Percentiles rank a stretch among this genome's conserved stretches.
These are phyloP conservation scores for Pseudomonodictys pantanalensis DNA, from an alignment of 495 filamentous ascomycete species.

Conservation along the genomic window DNA sequence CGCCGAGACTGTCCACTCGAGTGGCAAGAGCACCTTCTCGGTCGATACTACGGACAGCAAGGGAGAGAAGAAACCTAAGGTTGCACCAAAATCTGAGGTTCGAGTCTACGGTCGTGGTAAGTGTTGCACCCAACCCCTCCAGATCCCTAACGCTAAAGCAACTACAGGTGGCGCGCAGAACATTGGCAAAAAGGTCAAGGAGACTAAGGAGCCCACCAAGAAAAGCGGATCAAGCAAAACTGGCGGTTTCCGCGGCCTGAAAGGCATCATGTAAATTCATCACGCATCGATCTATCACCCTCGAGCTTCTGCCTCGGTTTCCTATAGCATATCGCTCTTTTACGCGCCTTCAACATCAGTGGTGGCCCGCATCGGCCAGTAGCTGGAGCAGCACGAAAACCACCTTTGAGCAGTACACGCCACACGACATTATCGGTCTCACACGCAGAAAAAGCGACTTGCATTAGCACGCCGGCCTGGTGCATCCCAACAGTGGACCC, in stretches of 20 bases:
- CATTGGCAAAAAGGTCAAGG: conserved; percentile 39
- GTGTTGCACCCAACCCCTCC: conserved; percentile 2
- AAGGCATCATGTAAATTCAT: conserved; percentile 25
- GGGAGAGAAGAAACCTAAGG: conserved; percentile 35
- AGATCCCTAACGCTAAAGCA: conserved; percentile 11
- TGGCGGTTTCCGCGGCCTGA: conserved; percentile 33
- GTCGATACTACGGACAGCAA: conserved; percentile 28
- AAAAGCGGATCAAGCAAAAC: conserved; percentile 20
- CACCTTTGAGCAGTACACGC: too few species aligned
- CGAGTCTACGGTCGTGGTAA: conserved; percentile 44
- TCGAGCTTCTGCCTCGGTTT: too few species aligned
- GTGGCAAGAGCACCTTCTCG: conserved; percentile 34
- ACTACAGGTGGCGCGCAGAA: conserved; percentile 43
- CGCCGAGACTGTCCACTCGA: conserved; percentile 21
- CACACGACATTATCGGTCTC: too few species aligned
- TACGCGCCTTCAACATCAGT: too few species aligned
- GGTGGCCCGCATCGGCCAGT: too few species aligned
- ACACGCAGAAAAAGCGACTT: too few species aligned
- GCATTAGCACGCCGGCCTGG: too few species aligned
- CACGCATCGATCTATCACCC: not conserved
- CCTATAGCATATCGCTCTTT: too few species aligned
- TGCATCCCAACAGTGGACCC: too few species aligned
- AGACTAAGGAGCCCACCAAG: conserved; percentile 36
- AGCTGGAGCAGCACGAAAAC: too few species aligned
- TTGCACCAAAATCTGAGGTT: conserved; percentile 37